These are phyloP conservation scores for Magnusiomyces fungicola DNA, from an alignment of 1,139 yeast genomes.

Conservation along the genomic window DNA sequence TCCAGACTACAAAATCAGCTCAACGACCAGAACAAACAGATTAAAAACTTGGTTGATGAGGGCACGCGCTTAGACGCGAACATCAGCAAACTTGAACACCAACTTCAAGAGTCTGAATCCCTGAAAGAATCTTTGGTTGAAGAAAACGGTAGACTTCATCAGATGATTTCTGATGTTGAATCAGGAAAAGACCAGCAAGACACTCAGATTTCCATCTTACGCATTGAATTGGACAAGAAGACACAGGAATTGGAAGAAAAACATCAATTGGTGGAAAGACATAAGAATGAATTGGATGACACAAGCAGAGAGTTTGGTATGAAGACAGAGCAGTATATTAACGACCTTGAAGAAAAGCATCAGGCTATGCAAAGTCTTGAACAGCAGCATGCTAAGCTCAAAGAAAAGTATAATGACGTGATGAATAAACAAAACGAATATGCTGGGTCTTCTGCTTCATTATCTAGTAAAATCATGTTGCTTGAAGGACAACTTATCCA, in stretches of 20 bases:
- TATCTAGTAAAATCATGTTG: slow-evolving; percentile 17
- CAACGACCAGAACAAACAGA: slow-evolving; percentile 27
- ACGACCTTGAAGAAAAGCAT: slow-evolving; percentile 15
- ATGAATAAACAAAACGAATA: slow-evolving; percentile 19
- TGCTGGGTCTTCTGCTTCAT: slow-evolving; percentile 19
- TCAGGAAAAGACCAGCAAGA: slow-evolving; percentile 17
- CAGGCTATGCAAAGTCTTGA: slow-evolving; percentile 8
- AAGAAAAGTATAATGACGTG: slow-evolving; percentile 17
- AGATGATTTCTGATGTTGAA: slow-evolving; percentile 26
- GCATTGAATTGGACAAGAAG: neutral
- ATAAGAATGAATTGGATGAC: slow-evolving; percentile 5
- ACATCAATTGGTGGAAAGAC: neutral
- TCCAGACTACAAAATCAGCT: neutral
- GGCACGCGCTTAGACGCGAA: slow-evolving; percentile 28
- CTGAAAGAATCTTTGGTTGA: slow-evolving; percentile 28
- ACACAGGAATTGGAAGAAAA: neutral
- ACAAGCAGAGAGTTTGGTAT: slow-evolving; percentile 4
- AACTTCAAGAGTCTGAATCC: slow-evolving; percentile 27
- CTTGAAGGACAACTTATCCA: slow-evolving; percentile 18
- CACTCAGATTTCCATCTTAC: neutral
- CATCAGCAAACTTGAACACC: slow-evolving; percentile 25
- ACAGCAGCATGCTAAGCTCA: slow-evolving; percentile 13
- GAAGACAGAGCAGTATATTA: slow-evolving; percentile 6
- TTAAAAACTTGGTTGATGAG: slow-evolving; percentile 25
- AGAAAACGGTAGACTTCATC: slow-evolving; percentile 29